Evolutionary conservation across 2,329 filamentous ascomycete genomes (phyloP), one percentile per base, ranked within the genome.

Genomic region (Penicillium sp.): DNA sequence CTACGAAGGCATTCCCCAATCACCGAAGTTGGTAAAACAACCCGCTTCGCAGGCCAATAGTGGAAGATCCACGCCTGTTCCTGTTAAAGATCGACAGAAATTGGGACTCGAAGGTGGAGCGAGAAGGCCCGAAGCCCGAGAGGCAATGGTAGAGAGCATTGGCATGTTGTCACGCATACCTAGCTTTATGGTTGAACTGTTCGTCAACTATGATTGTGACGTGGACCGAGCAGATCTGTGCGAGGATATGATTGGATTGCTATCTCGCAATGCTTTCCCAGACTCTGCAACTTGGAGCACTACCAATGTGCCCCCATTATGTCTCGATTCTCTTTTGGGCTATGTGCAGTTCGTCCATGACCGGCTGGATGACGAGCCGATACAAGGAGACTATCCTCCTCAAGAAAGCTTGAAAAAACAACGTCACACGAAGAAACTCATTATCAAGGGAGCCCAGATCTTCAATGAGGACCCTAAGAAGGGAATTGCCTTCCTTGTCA

Each of bases 281-380:
- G 94, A 99, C 73, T 96, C 94, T 9, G 94, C 93, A 6, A 97
- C 93, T 6, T 99, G 94, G 94, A 99, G 95, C 73, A 99, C 94
- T 12, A 97, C 93, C 6, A 99, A 96, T 71, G 95, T 99, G 1
- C 94, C 94, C 17, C 94, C 94, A 0, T 80, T 99, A 3, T 99
- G 94, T 69, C 81, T 99, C 23, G 94, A 99, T 76, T 92, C 94
- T 10, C 80, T 99, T 12, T 81, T 99, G 25, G 88, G 91, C 17
- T 97, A 93, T 68, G 86, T 99, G 35, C 93, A 97, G 70, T 96
- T 91, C 64, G 89, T 99, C 63, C 89, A 91, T 1, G 92, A 96
- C 71, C 85, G 94, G 55, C 78, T 97, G 19, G 85, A 95, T 50
- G 85, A 94, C 53, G 79, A 85, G 27, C 86, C 90, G 0, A 73